A percentile compares a stretch with the other conserved stretches of the same genome.
phyloP scores from a whole-genome alignment of 2,329 filamentous ascomycete species.

The Curvularia eragrostidis region DNA sequence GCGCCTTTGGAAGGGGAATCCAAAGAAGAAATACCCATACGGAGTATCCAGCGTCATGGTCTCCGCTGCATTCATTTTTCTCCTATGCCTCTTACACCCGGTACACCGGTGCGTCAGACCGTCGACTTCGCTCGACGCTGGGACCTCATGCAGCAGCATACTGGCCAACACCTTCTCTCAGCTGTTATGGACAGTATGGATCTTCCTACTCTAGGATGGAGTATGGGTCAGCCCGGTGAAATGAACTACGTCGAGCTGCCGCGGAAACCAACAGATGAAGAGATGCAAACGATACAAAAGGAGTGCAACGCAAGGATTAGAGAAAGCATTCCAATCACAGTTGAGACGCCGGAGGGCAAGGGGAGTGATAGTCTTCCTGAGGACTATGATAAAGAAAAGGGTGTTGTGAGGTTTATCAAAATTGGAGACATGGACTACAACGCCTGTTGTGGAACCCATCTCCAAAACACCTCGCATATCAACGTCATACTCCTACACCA shows the following conservation, averaged over 20 bases:
- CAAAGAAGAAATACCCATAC: constrained; percentile 34
- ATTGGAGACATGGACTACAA: constrained; percentile 46
- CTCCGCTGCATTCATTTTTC: constrained; percentile 75
- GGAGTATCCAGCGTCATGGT: constrained; percentile 49
- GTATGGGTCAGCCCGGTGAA: constrained; percentile 42
- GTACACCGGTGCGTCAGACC: constrained; percentile 53
- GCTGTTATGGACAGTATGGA: constrained; percentile 43
- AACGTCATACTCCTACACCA: constrained; percentile 41
- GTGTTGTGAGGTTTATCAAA: constrained; percentile 42
- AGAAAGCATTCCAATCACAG: constrained; percentile 37
- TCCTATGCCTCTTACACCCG: constrained; percentile 86
- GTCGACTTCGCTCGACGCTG: constrained; percentile 41
- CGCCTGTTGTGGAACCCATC: constrained; percentile 45
- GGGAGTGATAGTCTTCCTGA: constrained; percentile 36
- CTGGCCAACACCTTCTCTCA: constrained; percentile 45
- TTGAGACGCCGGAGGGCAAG: constrained; percentile 40
- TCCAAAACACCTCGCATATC: constrained; percentile 44
- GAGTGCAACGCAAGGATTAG: constrained; percentile 40
- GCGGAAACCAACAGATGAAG: constrained; percentile 37
- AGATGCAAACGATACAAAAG: constrained; percentile 35
- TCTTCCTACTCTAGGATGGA: constrained; percentile 41
- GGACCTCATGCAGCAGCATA: constrained; percentile 48
- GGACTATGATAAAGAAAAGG: constrained; percentile 44
- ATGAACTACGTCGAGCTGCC: constrained; percentile 46
- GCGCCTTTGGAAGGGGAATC: constrained; percentile 27